Percentiles rank a stretch among this genome's conserved stretches.
Conservation (phyloP, 2,329 filamentous ascomycete genomes). For the Colletotrichum tropicicola region DNA sequence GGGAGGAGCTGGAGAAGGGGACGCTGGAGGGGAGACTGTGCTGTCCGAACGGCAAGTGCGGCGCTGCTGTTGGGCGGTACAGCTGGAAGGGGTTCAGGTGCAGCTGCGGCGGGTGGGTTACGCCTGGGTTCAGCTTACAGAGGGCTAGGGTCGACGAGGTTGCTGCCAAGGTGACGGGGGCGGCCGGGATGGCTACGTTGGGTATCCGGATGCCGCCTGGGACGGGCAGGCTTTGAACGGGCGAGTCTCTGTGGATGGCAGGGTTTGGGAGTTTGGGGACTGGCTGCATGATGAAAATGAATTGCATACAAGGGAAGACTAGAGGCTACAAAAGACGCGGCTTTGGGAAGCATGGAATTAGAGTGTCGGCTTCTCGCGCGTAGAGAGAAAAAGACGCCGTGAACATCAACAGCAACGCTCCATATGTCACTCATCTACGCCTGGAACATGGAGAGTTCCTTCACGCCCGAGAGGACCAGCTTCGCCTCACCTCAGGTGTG, state of each 20-base stretch:
- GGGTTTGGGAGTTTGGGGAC: neutral
- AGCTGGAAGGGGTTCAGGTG: conserved; percentile 96
- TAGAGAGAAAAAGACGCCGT: no score
- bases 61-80: conserved; percentile 87
- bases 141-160: conserved; percentile 83
- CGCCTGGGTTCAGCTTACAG: conserved; percentile 88
- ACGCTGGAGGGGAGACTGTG: conserved; percentile 84
- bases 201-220: conserved; percentile 67
- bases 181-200: conserved; percentile 37
- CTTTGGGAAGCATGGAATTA: no score
- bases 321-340: no score
- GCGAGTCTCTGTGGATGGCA: neutral
- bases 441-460: no score
- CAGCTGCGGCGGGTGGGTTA: conserved; percentile 89
- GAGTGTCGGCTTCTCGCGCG: no score
- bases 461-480: no score
- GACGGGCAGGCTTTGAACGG: conserved; percentile 12
- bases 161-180: conserved; percentile 36
- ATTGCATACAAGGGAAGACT: neutral
- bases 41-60: conserved; percentile 83
- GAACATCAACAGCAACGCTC: no score
- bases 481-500: no score
- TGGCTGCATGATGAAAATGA: neutral
- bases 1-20: conserved; percentile 80
- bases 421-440: no score